Percentiles rank a stretch among this genome's conserved stretches.
Conservation (phyloP, 306 rosid genomes). For the Ziziphus jujuba region DNA sequence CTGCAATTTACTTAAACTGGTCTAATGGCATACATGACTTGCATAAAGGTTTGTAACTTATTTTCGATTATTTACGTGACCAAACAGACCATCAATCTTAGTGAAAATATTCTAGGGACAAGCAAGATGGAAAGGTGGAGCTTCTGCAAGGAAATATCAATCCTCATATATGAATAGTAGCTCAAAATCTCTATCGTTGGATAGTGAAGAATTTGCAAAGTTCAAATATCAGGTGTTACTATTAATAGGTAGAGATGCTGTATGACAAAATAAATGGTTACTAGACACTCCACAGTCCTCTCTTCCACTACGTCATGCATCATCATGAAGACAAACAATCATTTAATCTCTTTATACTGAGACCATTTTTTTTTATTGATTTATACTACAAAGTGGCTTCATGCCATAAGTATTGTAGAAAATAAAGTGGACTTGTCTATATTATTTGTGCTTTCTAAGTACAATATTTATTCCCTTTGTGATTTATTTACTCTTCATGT, state of each 20-base stretch:
- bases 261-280: too few relatives aligned
- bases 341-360: not conserved
- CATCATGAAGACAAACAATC: not conserved
- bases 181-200: constrained; percentile 81
- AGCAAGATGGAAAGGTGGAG: constrained; percentile 70
- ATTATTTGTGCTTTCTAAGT: constrained; percentile 1
- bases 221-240: too few relatives aligned
- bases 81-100: too few relatives aligned
- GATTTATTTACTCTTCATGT: constrained; percentile 16
- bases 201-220: too few relatives aligned
- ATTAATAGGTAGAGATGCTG: too few relatives aligned
- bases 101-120: too few relatives aligned
- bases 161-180: constrained; percentile 61
- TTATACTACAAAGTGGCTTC: not conserved
- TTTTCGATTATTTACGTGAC: too few relatives aligned
- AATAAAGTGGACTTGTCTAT: not conserved
- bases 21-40: too few relatives aligned
- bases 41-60: too few relatives aligned
- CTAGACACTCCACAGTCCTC: too few relatives aligned
- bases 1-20: too few relatives aligned
- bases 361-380: not conserved
- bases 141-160: constrained; percentile 51
- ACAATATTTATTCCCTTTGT: constrained; percentile 15
- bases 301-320: too few relatives aligned
- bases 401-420: not conserved